These are phyloP conservation scores for Camellia granthamiana DNA, from an alignment of 148 eudicot species.

Conservation along the genomic window DNA sequence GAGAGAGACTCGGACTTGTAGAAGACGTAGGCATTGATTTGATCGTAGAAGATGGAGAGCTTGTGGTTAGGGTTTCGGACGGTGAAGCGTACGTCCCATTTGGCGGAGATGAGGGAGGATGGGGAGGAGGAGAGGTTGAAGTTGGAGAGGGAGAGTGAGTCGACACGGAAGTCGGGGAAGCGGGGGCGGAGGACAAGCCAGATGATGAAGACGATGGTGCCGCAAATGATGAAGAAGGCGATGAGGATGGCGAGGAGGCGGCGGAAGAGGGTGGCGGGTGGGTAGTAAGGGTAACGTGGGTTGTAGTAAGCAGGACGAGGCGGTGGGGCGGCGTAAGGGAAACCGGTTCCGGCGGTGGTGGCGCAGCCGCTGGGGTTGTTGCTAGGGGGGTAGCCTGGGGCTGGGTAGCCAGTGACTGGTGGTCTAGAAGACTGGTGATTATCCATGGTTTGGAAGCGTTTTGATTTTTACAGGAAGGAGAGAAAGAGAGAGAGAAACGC, in stretches of 20 bases:
- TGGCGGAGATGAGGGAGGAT: constrained; percentile 31
- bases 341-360: constrained; percentile 24
- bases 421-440: no score
- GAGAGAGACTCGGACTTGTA: constrained; percentile 27
- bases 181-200: constrained; percentile 84
- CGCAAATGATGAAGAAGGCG: constrained; percentile 47
- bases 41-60: constrained; percentile 42
- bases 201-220: constrained; percentile 50
- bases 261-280: constrained; percentile 59
- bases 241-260: constrained; percentile 53
- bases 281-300: constrained; percentile 26
- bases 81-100: constrained; percentile 31
- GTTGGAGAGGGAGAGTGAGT: constrained; percentile 42
- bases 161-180: constrained; percentile 57
- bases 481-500: no score
- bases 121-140: constrained; percentile 36
- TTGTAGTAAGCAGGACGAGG: constrained; percentile 39
- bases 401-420: constrained; percentile 12
- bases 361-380: constrained; percentile 34
- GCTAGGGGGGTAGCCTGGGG: constrained; percentile 34
- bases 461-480: no score
- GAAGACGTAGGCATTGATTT: constrained; percentile 29
- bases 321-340: constrained; percentile 40
- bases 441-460: no score
- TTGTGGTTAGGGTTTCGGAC: constrained; percentile 47